Percentiles rank a stretch among this genome's conserved stretches.
phyloP scores from a whole-genome alignment of 768 basidiomycete species.

The Lentinus brumalis region DNA sequence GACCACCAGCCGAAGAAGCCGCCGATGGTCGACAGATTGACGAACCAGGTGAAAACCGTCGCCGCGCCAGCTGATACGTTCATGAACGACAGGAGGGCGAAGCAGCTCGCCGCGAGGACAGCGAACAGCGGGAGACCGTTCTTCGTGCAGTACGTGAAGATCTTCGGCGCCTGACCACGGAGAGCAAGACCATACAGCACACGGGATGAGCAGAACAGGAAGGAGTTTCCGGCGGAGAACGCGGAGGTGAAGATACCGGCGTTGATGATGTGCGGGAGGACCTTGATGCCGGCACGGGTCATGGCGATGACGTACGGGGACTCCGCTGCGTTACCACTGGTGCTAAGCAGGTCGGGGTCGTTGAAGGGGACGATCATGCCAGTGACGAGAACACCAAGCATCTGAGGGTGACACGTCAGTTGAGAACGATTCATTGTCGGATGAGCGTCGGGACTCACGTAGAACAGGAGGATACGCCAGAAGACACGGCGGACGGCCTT shows the following conservation, averaged over 20 bases:
- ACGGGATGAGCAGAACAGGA: slow-evolving; percentile 55
- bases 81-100: slow-evolving; percentile 62
- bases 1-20: slow-evolving; percentile 70
- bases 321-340: slow-evolving; percentile 65
- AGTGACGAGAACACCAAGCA: slow-evolving; percentile 70
- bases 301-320: slow-evolving; percentile 90
- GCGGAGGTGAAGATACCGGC: slow-evolving; percentile 70
- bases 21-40: slow-evolving; percentile 64
- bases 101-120: slow-evolving; percentile 36
- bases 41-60: slow-evolving; percentile 72
- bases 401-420: slow-evolving; percentile 33
- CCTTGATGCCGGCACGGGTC: slow-evolving; percentile 67
- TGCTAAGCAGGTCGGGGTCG: slow-evolving; percentile 52
- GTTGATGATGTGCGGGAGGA: slow-evolving; percentile 57
- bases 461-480: slow-evolving; percentile 80
- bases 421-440: too few relatives aligned
- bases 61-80: slow-evolving; percentile 55
- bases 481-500: slow-evolving; percentile 79
- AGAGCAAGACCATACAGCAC: slow-evolving; percentile 40
- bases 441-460: slow-evolving; percentile 41
- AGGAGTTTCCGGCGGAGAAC: slow-evolving; percentile 72
- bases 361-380: slow-evolving; percentile 80
- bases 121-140: slow-evolving; percentile 50
- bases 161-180: slow-evolving; percentile 40
- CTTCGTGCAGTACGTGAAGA: slow-evolving; percentile 51